Base-by-base conservation (phyloP, 345 rosid genomes). In the Rhodamnia argentea region DNA sequence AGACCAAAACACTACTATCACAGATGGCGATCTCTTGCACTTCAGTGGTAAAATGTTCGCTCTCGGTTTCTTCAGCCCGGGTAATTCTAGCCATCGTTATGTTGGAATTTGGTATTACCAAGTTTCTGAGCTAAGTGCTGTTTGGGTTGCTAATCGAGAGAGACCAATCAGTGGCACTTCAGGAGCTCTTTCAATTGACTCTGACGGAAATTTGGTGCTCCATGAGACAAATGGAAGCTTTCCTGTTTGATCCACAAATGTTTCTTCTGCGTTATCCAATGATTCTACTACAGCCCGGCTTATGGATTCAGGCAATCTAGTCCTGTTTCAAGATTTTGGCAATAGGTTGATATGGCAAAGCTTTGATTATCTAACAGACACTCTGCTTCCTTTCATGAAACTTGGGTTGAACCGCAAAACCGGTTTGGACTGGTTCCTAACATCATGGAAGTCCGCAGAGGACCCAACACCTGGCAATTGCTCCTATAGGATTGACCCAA, bases 311-410 rank as follows among this genome's bases (percentile, higher is more conserved):
- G 91, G 91, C 40, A 91, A 89, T 84, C 64, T 89, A 14, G 58
- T 89, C 42, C 37, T 82, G 40, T 44, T 84, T 52, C 50, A 70
- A 5, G 82, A 62, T 22, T 20, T 13, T 18, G 20, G 74, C 13
- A 16, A 27, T 5, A 82, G 29, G 29, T 5, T 44, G 6, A 64
- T 82, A 13, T 90, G 91, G 89, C 90, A 91, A 75, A 91, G 91
- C 81, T 91, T 90, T 57, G 90, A 90, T 86, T n/a, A 87, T 42
- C 93, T 90, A 3, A 86, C 91, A 3, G 47, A 89, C 37, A 86
- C 87, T 2, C 0, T 87, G 29, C 44, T 91, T 1, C 87, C 86
- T 6, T 85, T 84, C 7, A 85, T 86, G 88, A 87, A 83, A 52
- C 1, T 84, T 0, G 91, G 91, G 10, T 26, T 83, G 78, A 59